A percentile compares a stretch with the other conserved stretches of the same genome.
These are phyloP conservation scores for Pholiota microspora DNA, from an alignment of 768 basidiomycete species.

Conservation along the genomic window DNA sequence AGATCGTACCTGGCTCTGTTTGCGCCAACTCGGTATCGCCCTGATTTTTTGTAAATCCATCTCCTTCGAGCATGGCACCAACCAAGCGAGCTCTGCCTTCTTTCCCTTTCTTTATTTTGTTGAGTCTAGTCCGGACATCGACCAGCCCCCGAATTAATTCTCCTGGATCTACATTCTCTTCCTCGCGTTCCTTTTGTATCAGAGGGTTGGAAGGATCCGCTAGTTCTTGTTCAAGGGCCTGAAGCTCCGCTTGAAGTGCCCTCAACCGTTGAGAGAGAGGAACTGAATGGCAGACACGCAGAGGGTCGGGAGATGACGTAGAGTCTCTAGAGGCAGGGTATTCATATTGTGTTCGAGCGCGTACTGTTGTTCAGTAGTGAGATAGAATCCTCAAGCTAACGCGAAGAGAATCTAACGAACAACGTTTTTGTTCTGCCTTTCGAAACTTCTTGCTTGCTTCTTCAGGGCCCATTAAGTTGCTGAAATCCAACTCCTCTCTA, in stretches of 20 bases:
- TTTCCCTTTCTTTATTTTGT: slow-evolving; percentile 61
- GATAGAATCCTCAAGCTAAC: background rate
- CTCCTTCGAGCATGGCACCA: slow-evolving; percentile 49
- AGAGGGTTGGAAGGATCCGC: slow-evolving; percentile 76
- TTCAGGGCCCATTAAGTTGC: slow-evolving; percentile 58
- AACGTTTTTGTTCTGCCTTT: slow-evolving; percentile 64
- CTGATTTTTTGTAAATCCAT: slow-evolving; percentile 14
- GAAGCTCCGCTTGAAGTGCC: slow-evolving; percentile 72
- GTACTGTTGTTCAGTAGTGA: slow-evolving; percentile 31
- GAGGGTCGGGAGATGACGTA: slow-evolving; percentile 38
- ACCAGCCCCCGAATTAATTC: slow-evolving; percentile 77
- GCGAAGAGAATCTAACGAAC: slow-evolving; percentile 30
- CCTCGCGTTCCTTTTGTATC: slow-evolving; percentile 55
- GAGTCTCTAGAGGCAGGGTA: slow-evolving; percentile 69
- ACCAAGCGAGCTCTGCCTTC: slow-evolving; percentile 68
- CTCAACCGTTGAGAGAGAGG: slow-evolving; percentile 61
- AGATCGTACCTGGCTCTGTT: background rate
- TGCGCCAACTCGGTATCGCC: slow-evolving; percentile 12
- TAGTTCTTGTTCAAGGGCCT: slow-evolving; percentile 79
- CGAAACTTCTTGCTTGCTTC: slow-evolving; percentile 71
- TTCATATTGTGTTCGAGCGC: slow-evolving; percentile 56
- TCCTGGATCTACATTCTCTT: slow-evolving; percentile 65
- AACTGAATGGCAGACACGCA: slow-evolving; percentile 30
- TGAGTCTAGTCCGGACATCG: slow-evolving; percentile 67
- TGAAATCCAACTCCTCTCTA: slow-evolving; percentile 69